Percentiles rank a stretch among this genome's conserved stretches.
phyloP scores from a whole-genome alignment of 2,329 filamentous ascomycete genomes.

The Parasarocladium wereldwijsianum region DNA sequence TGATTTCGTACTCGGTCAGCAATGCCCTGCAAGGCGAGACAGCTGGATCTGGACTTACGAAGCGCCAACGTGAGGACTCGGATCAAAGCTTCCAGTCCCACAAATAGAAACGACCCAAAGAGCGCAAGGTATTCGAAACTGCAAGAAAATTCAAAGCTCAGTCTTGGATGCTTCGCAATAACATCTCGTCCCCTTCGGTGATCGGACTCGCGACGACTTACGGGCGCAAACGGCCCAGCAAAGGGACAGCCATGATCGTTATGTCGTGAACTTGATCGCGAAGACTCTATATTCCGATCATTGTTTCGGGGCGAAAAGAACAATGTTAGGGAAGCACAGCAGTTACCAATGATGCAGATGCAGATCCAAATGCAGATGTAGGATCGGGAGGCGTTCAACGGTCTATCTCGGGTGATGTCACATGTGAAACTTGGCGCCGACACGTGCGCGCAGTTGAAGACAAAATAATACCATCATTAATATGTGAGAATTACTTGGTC shows the following conservation, averaged over 20 bases:
- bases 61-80: slow-evolving; percentile 78
- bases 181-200: too few species aligned
- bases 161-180: slow-evolving; percentile 9
- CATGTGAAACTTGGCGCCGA: slow-evolving; percentile 5
- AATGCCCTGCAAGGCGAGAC: slow-evolving; percentile 6
- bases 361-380: neutral
- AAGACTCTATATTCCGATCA: neutral
- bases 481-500: neutral
- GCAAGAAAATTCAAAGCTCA: slow-evolving; percentile 9
- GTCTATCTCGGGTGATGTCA: slow-evolving; percentile 8
- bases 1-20: slow-evolving; percentile 9
- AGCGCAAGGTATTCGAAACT: slow-evolving; percentile 82
- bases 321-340: slow-evolving; percentile 4
- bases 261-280: neutral
- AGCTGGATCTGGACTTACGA: slow-evolving; percentile 38
- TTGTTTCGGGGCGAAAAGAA: neutral
- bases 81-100: slow-evolving; percentile 69
- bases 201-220: slow-evolving; percentile 20
- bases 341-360: neutral
- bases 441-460: too few species aligned
- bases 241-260: slow-evolving; percentile 33
- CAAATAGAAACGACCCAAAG: slow-evolving; percentile 66
- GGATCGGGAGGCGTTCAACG: neutral
- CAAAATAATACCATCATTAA: too few species aligned
- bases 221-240: slow-evolving; percentile 37